phyloP scores from a whole-genome alignment of 2,329 filamentous ascomycete species.

The Calonectria naviculata region DNA sequence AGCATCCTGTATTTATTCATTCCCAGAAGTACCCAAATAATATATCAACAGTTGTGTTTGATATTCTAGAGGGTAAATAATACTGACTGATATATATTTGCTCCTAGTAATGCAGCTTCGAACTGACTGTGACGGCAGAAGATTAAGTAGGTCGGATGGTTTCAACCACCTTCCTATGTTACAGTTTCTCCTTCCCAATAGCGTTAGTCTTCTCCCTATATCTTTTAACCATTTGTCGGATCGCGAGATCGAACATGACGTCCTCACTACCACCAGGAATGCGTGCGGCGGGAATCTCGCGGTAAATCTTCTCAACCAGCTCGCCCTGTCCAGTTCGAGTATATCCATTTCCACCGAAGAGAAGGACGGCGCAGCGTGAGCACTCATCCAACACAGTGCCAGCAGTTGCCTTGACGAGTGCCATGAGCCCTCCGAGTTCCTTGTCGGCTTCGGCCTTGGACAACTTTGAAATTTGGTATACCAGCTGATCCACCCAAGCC shows the following conservation, averaged over 20 bases:
- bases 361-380: constrained; percentile 73
- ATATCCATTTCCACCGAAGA: constrained; percentile 81
- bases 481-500: constrained; percentile 79
- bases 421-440: constrained; percentile 77
- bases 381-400: constrained; percentile 79
- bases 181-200: too few relatives aligned
- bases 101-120: too few relatives aligned
- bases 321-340: constrained; percentile 78
- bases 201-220: constrained; percentile 16
- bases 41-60: too few relatives aligned
- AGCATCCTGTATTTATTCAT: too few relatives aligned
- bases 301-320: constrained; percentile 64
- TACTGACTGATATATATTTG: too few relatives aligned
- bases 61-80: too few relatives aligned
- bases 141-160: too few relatives aligned
- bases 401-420: constrained; percentile 77
- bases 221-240: constrained; percentile 32
- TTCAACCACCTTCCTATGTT: too few relatives aligned
- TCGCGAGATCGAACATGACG: constrained; percentile 35
- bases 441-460: constrained; percentile 67
- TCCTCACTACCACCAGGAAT: constrained; percentile 38
- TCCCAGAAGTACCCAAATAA: too few relatives aligned
- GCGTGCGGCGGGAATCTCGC: constrained; percentile 18
- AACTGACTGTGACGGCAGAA: too few relatives aligned
- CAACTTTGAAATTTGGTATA: constrained; percentile 76